A percentile compares a stretch with the other conserved stretches of the same genome.
phyloP scores from a whole-genome alignment of 2,329 filamentous ascomycete genomes.

The Pseudocercospora macadamiae region DNA sequence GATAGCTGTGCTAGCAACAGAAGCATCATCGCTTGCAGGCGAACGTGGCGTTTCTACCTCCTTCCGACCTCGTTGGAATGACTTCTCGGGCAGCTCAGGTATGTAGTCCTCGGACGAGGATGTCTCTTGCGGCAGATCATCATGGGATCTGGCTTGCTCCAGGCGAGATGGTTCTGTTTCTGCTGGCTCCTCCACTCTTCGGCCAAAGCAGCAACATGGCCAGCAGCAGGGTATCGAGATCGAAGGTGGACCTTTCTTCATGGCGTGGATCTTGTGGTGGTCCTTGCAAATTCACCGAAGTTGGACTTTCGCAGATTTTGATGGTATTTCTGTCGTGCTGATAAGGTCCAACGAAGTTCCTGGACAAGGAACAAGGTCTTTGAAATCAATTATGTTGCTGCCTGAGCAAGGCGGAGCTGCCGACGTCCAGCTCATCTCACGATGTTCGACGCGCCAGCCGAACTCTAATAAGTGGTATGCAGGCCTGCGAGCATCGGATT shows the following conservation, averaged over 20 bases:
- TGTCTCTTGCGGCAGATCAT: neutral
- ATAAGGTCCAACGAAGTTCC: neutral
- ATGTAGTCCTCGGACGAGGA: neutral
- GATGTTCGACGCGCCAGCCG: neutral
- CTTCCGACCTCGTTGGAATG: neutral
- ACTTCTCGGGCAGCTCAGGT: neutral
- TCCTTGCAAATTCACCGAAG: too few relatives aligned
- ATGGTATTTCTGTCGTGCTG: neutral
- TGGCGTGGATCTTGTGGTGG: neutral
- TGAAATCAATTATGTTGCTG: neutral
- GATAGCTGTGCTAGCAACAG: constrained; percentile 2
- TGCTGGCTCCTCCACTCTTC: neutral
- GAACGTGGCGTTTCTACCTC: neutral
- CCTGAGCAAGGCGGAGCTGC: neutral
- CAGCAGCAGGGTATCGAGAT: neutral
- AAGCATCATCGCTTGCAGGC: constrained; percentile 1
- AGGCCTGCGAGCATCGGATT: neutral
- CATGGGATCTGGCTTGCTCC: neutral
- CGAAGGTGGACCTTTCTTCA: neutral
- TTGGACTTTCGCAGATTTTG: too few relatives aligned
- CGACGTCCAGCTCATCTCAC: constrained; percentile 1
- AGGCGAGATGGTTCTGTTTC: neutral
- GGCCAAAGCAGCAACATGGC: neutral
- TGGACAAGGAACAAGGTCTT: neutral
- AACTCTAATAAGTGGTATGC: constrained; percentile 1